Percentiles rank a stretch among this genome's conserved stretches.
These are phyloP conservation scores for Aspergillus carlsbadensis DNA, from an alignment of 495 filamentous ascomycete genomes.

Conservation along the genomic window DNA sequence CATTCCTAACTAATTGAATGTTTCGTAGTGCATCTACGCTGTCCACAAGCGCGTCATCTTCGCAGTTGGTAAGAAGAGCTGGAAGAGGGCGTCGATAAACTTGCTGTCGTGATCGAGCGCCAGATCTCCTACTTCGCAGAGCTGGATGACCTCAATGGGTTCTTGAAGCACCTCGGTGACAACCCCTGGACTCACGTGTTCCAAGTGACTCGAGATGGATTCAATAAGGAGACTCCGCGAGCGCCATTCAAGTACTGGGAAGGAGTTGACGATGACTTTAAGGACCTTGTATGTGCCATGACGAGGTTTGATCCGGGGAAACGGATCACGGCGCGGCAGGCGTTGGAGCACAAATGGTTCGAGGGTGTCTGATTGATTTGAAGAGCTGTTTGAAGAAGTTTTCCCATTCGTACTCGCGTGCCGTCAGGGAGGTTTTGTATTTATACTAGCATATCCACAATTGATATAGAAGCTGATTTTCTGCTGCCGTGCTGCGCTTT, in stretches of 20 bases:
- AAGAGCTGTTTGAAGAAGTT: too few species aligned
- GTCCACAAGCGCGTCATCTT: conserved; percentile 28
- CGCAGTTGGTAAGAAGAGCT: conserved; percentile 26
- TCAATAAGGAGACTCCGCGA: conserved; percentile 33
- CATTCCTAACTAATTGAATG: not conserved
- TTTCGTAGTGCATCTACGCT: conserved; percentile 35
- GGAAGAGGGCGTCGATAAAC: conserved; percentile 41
- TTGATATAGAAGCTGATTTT: too few species aligned
- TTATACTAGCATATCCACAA: too few species aligned
- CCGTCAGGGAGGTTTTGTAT: too few species aligned
- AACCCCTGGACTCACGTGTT: conserved; percentile 39
- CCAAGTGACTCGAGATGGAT: conserved; percentile 34
- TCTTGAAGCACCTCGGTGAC: conserved; percentile 36
- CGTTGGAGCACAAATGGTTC: too few species aligned
- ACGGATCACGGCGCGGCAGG: too few species aligned
- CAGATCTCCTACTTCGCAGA: conserved; percentile 53
- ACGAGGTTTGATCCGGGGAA: too few species aligned
- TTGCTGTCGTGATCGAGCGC: conserved; percentile 43
- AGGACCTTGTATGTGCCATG: too few species aligned
- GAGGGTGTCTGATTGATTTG: too few species aligned
- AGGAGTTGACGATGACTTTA: conserved; percentile 36
- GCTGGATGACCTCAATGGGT: conserved; percentile 32
- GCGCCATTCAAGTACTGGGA: conserved; percentile 32
- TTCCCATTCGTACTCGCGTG: too few species aligned
- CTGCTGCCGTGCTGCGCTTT: too few species aligned